A percentile compares a stretch with the other conserved stretches of the same genome.
Evolutionary conservation across 345 rosid species (phyloP).

Genomic region (Eucalyptus lansdowneana): DNA sequence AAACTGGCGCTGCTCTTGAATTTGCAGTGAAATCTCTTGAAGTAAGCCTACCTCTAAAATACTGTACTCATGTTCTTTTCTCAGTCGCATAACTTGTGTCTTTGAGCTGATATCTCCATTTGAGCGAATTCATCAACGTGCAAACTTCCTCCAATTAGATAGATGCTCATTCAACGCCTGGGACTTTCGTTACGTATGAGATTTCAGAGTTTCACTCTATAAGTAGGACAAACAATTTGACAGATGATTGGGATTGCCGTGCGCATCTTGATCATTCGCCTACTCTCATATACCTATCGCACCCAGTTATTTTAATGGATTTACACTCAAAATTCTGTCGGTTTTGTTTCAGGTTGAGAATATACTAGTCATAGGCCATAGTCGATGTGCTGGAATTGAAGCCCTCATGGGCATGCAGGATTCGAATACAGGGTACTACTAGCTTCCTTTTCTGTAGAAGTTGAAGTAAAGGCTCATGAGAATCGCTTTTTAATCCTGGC

Average conservation of each 20-base stretch:
- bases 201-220: not conserved
- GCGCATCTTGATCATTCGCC: not conserved
- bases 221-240: not conserved
- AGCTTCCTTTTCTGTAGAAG: not conserved
- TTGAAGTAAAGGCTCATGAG: not conserved
- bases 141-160: not conserved
- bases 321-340: not conserved
- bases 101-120: not conserved
- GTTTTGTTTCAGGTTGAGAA: conserved; percentile 59
- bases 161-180: not conserved
- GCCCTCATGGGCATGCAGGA: conserved; percentile 82
- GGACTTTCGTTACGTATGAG: not conserved
- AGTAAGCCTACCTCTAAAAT: conserved; percentile 25
- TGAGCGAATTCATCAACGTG: not conserved
- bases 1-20: conserved; percentile 85
- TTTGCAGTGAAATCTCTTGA: conserved; percentile 72
- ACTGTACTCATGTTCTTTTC: not conserved
- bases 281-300: not conserved
- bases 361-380: conserved; percentile 82
- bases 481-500: not conserved
- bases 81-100: not conserved
- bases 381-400: conserved; percentile 92
- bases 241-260: not conserved
- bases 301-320: not conserved
- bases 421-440: conserved; percentile 39